These are phyloP conservation scores for Acarospora socialis DNA, from an alignment of 2,329 filamentous ascomycete genomes.

Conservation along the genomic window DNA sequence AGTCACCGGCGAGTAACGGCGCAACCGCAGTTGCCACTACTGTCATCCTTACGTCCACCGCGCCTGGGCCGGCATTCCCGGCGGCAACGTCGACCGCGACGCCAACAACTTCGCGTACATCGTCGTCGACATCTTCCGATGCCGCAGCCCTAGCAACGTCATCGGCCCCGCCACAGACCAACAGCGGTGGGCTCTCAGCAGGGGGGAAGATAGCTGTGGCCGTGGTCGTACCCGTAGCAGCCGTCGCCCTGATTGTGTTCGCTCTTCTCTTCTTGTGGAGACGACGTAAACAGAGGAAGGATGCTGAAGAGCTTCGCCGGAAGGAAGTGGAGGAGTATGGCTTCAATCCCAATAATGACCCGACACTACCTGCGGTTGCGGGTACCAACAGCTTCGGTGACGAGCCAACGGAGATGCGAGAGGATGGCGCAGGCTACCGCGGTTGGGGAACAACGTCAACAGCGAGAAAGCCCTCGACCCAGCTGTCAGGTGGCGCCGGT, in stretches of 20 bases:
- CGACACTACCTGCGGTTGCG: conserved; percentile 51
- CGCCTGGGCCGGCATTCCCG: conserved; percentile 16
- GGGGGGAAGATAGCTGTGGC: conserved; percentile 73
- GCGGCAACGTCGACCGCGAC: conserved; percentile 12
- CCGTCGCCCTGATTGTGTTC: conserved; percentile 66
- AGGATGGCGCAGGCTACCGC: conserved; percentile 67
- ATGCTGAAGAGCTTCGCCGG: conserved; percentile 71
- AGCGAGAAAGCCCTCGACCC: conserved; percentile 76
- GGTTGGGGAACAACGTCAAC: conserved; percentile 81
- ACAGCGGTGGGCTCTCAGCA: conserved; percentile 25
- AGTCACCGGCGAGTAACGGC: neutral
- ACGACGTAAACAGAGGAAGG: conserved; percentile 71
- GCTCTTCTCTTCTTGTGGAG: conserved; percentile 74
- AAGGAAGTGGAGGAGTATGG: conserved; percentile 97
- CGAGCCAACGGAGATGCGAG: conserved; percentile 58
- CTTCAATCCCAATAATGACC: conserved; percentile 95
- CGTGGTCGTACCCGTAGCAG: conserved; percentile 84
- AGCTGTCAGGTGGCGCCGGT: conserved; percentile 57
- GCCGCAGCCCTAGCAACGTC: conserved; percentile 15
- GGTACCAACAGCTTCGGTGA: conserved; percentile 33
- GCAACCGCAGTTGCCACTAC: neutral
- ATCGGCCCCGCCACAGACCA: conserved; percentile 9
- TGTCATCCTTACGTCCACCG: conserved; percentile 12
- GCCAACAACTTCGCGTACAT: conserved; percentile 5
- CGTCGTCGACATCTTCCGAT: conserved; percentile 13